Base-by-base conservation (phyloP, 306 rosid genomes). In the Medicago lupulina region DNA sequence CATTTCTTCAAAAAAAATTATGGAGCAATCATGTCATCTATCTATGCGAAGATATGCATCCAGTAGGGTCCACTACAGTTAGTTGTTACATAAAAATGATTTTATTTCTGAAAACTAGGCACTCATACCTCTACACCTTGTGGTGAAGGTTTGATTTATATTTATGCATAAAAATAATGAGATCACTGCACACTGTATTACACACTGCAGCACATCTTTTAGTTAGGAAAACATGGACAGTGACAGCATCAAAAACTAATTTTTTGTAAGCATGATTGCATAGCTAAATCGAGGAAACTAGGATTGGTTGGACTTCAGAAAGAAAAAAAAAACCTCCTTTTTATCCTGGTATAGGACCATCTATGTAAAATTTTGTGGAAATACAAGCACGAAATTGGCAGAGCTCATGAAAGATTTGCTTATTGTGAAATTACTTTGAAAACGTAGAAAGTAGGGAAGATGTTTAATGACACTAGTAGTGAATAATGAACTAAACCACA, bases 341-440 rank as follows among this genome's bases (percentile, higher is more conserved):
- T 44, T 60, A 49, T 47, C 54, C 9, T 62, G 2, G 34, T 39
- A 7, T 38, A 12, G 4, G 14, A 38, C 65, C 21, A 38, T 49
- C 15, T 19, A 38, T 0, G 38, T 40, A 7, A 41, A 14, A 69
- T 36, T 58, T 13, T 34, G 15, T 1, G n/a, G 6, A 61, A 36
- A n/a, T 6, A 53, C 23, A 70, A 19, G 7, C 47, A 38, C n/a
- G 1, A 39, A 49, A 44, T 68, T 58, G 54, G 43, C 41, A 53
- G 4, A 61, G 77, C 19, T 21, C 50, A 15, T 34, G 61, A 14
- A 71, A 81, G 12, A 76, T 51, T 36, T 25, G 25, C 16, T 41
- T 36, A 73, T 55, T 36, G 23, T 31, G 64, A 66, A 58, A 15
- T 67, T 67, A 73, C 15, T 64, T 69, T 10, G n/a, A 46, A 60